Evolutionary conservation across 2,329 filamentous ascomycete species (phyloP), one percentile per base, ranked within the genome.

Genomic region (Cordyceps fumosorosea): DNA sequence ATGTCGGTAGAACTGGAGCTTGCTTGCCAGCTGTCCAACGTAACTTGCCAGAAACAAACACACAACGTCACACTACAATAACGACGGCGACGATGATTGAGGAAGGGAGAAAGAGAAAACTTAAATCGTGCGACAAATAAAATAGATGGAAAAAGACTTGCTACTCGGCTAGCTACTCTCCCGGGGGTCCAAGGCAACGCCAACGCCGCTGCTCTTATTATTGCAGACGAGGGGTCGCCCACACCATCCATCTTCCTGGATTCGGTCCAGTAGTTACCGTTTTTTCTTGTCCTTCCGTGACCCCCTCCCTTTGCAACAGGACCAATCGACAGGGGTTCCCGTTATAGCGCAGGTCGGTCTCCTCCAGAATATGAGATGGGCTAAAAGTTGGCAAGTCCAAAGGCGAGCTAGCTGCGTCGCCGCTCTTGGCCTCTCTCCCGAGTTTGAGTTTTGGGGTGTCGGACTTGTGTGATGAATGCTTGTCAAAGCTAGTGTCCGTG

Each of bases 341-440:
- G 22, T 47, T 40, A 26, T 54, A 60, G 51, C 40, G 58, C 40
- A 37, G 55, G 40, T 37, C 48, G 26, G 18, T 45, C 22, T 26
- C 48, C 58, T 55, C 51, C 16, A 7, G 29, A 42, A 54, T 48
- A 18, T 47, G 40, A 54, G 58, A 60, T 60, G 48, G 58, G 50
- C 58, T 60, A 26, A 55, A 55, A 26, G 37, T 55, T 40, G 26
- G 57, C 26, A n/a, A 37, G 5, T 45, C 57, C 40, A 60, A 60
- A 53, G 50, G 40, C 40, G 58, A 60, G 40, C 51, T 60, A 60
- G 48, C 26, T 60, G 34, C 48, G 48, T 26, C 56, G 47, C 56
- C 47, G 45, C 56, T 59, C 45, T 52, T 52, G n/a, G 11, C 20
- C 44, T 5, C 20, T 4, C 2, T 2, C 20, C 44, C 18, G 32